Base-by-base conservation (phyloP, 371 early-diverging fungal genomes). In the Zopfochytrium polystomum region DNA sequence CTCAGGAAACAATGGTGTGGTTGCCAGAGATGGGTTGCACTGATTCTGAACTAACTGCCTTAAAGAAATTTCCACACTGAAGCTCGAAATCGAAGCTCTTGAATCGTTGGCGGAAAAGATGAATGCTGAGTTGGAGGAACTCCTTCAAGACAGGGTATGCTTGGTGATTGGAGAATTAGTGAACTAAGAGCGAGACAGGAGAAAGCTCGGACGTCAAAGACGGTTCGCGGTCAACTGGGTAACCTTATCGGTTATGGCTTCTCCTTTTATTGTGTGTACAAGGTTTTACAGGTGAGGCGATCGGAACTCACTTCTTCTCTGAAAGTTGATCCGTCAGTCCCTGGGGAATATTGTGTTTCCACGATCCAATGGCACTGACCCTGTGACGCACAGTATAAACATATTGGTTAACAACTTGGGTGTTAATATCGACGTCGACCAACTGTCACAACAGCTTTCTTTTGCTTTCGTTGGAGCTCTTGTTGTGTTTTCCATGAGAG, bases 401-500 rank as follows among this genome's bases (percentile, higher is more conserved):
- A 65, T 90, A 15, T 75, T 88, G 2, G 82, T 90, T 2, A 20
- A 26, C 1, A 30, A 52, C 23, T n/a, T 33, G 11, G 33, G 13
- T 2, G 33, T 33, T 9, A 52, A 27, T 22, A 73, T 91, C 45
- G 90, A 93, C 62, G 74, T 87, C 13, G 78, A 79, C 20, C 47
- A 54, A 9, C 92, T 91, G 90, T 87, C 93, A 9, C 93, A 93
- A 72, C 93, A 94, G 58, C 73, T 95, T 13, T 91, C 91, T 52
- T 95, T 95, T 68, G 80, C 88, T 65, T 85, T 94, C 71, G 90
- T 92, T 45, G 94, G 94, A 11, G 71, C 92, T 4, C 84, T 95
- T 79, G 91, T 94, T 15, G 75, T 91, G 31, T 80, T 85, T 1
- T 89, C 92, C 20, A 88, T 95, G 13, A 86, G 95, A 27, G 90